Base-by-base conservation (phyloP, 768 basidiomycete genomes). In the Suillus discolor region DNA sequence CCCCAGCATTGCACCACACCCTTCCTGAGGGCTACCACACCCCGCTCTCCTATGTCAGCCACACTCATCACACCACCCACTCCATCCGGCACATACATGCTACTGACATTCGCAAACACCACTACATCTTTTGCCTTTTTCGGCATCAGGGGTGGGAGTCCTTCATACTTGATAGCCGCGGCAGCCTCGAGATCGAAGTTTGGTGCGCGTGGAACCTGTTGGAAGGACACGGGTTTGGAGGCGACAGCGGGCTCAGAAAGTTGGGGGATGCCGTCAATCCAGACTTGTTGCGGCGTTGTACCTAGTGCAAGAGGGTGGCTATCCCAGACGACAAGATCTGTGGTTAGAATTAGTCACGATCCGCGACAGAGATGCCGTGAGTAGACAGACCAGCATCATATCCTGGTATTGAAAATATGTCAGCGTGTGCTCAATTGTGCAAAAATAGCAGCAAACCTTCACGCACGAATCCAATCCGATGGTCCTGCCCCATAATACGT, bases 261-360 rank as follows among this genome's bases (percentile, higher is more conserved):
- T 70, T 96, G 94, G 0, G 90, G 72, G 59, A 95, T 89, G 4
- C 94, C 94, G 71, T 96, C 94, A 66, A 95, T 92, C 77, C 84
- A 93, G 11, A 93, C 91, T 79, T 94, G 92, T 60, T 83, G 81
- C 5, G 93, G 93, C 0, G 92, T 88, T 25, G 92, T 91, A 25
- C 91, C 91, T 13, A 95, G 80, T 1, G 86, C 80, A 18, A 96
- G 82, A 1, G 93, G 93, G 75, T 93, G 92, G 44, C 85, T 87
- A 70, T 91, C 89, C 89, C 89, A 91, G 2, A 93, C 71, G 16
- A 93, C 88, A 60, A 93, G 54, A 77, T 94, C 90, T 90, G 15
- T 25, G 6, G 38, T 70, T 38, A 64, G 45, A 41, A 38, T 13
- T 23, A 36, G 9, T 31, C 13, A 63, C 4, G 7, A 11, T 42